Percentiles rank a stretch among this genome's conserved stretches.
These are phyloP conservation scores for Pleurotus eryngii DNA, from an alignment of 768 basidiomycete species.

Conservation along the genomic window DNA sequence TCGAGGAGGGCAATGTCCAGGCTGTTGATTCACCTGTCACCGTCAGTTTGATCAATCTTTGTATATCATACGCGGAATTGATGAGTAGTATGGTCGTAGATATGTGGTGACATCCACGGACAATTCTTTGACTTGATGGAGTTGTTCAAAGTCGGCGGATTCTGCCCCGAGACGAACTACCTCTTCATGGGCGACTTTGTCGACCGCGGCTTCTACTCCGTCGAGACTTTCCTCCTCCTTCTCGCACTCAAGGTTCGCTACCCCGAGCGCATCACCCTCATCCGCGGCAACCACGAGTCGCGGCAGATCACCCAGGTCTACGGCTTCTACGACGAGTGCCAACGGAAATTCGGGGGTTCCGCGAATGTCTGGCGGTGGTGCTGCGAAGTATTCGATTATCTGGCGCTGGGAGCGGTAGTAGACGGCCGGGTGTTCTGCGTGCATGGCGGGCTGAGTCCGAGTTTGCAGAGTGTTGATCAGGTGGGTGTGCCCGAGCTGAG, in stretches of 20 bases:
- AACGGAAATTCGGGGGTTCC: conserved; percentile 83
- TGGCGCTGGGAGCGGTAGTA: conserved; percentile 92
- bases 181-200: conserved; percentile 99
- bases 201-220: conserved; percentile 95
- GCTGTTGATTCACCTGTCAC: conserved; percentile 95
- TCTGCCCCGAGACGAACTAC: conserved; percentile 92
- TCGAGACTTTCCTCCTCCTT: conserved; percentile 93
- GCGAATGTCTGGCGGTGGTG: conserved; percentile 98
- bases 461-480: conserved; percentile 84
- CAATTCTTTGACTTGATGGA: conserved; percentile 98
- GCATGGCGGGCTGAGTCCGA: conserved; percentile 93
- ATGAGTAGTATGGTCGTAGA: conserved; percentile 36
- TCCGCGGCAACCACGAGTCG: conserved; percentile 97
- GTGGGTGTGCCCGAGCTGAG: conserved; percentile 31
- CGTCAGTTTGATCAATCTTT: conserved; percentile 39
- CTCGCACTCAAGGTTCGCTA: conserved; percentile 96
- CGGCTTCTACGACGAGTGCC: conserved; percentile 95
- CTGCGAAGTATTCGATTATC: conserved; percentile 97
- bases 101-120: conserved; percentile 95
- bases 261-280: conserved; percentile 94
- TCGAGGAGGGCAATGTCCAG: conserved; percentile 98
- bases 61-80: background rate
- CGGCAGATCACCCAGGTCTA: conserved; percentile 97
- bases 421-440: conserved; percentile 97
- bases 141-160: conserved; percentile 89